Conservation (phyloP, 768 basidiomycete species). For the Lepiota brunneoincarnata region DNA sequence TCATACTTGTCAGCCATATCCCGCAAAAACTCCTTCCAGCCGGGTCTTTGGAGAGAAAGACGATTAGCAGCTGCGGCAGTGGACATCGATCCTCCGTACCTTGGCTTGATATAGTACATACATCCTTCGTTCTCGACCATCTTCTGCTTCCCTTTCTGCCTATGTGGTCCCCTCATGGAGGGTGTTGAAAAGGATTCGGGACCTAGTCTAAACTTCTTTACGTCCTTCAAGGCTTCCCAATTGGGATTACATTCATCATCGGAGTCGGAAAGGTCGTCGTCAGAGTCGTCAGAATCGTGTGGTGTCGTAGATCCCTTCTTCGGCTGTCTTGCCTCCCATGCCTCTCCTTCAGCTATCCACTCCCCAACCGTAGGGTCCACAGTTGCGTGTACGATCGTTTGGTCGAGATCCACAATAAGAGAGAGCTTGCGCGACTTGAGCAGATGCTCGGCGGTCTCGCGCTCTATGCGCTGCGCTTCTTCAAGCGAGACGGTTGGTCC, state of each 20-base stretch:
- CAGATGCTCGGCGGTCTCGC: conserved; percentile 77
- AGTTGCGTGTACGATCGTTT: conserved; percentile 98
- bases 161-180: conserved; percentile 32
- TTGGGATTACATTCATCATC: conserved; percentile 84
- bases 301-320: conserved; percentile 32
- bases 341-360: conserved; percentile 87
- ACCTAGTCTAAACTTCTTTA: conserved; percentile 82
- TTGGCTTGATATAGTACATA: conserved; percentile 97
- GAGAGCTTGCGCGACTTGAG: conserved; percentile 77
- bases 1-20: conserved; percentile 80
- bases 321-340: conserved; percentile 66
- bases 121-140: conserved; percentile 75
- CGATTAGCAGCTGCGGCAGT: conserved; percentile 10
- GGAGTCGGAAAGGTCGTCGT: conserved; percentile 37
- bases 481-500: conserved; percentile 90
- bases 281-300: conserved; percentile 33
- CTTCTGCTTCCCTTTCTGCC: conserved; percentile 59
- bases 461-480: conserved; percentile 88
- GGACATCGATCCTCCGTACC: conserved; percentile 50
- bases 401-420: conserved; percentile 97
- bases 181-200: conserved; percentile 67
- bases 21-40: conserved; percentile 76
- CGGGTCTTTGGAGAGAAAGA: conserved; percentile 50
- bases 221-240: conserved; percentile 88
- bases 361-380: conserved; percentile 98